Evolutionary conservation across 1,139 yeast species (phyloP).

Genomic region (Geotrichum reessii): DNA sequence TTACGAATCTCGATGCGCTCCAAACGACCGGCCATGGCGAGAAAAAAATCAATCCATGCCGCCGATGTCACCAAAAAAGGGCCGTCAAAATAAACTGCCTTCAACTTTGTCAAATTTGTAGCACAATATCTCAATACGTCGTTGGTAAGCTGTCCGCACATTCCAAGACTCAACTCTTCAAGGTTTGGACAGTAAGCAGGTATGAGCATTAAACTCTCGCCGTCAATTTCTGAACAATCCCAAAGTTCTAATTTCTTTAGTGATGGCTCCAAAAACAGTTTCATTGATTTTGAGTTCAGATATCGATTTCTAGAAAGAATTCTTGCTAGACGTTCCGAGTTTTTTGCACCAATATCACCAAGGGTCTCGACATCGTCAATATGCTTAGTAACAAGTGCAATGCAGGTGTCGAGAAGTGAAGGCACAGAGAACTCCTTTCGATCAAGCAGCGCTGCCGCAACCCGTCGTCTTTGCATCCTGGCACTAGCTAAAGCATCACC

Average conservation of each 20-base stretch:
- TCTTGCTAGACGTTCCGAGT: constrained; percentile 59
- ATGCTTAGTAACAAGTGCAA: constrained; percentile 60
- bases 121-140: constrained; percentile 62
- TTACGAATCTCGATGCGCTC: constrained; percentile 60
- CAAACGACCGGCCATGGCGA: constrained; percentile 43
- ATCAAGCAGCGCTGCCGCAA: constrained; percentile 80
- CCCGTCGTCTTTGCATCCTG: constrained; percentile 64
- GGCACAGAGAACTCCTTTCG: constrained; percentile 57
- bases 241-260: constrained; percentile 61
- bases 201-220: constrained; percentile 59
- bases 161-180: constrained; percentile 59
- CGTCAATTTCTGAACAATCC: constrained; percentile 83
- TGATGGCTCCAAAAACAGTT: constrained; percentile 62
- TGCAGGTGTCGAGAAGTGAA: constrained; percentile 74
- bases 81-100: constrained; percentile 63
- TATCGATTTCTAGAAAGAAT: constrained; percentile 80
- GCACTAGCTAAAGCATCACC: constrained; percentile 51
- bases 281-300: constrained; percentile 61
- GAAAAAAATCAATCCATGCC: constrained; percentile 72
- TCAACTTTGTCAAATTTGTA: constrained; percentile 51
- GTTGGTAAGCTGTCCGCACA: constrained; percentile 91
- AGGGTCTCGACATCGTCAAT: constrained; percentile 71
- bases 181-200: constrained; percentile 77
- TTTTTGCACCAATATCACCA: constrained; percentile 70
- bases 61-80: constrained; percentile 74